Conservation (phyloP, 768 basidiomycete genomes). For the Erythrobasidium yunnanense region DNA sequence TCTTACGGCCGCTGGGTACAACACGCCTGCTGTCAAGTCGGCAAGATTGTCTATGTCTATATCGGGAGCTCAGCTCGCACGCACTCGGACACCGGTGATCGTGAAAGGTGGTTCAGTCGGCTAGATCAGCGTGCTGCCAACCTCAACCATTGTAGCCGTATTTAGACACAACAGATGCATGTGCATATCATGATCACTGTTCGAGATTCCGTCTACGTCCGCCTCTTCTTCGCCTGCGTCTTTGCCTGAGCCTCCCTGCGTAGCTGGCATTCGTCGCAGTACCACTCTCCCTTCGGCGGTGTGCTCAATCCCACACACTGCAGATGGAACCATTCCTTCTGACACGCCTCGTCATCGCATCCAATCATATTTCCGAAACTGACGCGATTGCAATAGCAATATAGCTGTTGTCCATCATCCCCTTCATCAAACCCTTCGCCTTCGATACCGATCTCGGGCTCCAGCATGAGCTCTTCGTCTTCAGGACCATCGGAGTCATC, state of each 20-base stretch:
- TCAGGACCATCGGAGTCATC: too few relatives aligned
- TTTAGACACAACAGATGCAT: too few relatives aligned
- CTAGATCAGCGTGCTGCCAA: background rate
- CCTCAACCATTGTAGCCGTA: too few relatives aligned
- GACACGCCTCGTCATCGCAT: constrained; percentile 22
- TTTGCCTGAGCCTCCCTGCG: background rate
- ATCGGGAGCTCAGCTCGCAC: background rate
- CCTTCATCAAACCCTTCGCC: background rate
- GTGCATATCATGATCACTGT: too few relatives aligned
- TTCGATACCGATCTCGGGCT: too few relatives aligned
- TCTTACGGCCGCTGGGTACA: background rate
- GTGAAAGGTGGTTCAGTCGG: background rate
- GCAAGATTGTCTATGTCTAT: background rate
- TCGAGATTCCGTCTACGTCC: background rate
- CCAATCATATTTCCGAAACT: constrained; percentile 54
- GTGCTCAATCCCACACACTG: constrained; percentile 33
- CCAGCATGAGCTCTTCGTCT: too few relatives aligned
- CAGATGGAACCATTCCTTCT: constrained; percentile 35
- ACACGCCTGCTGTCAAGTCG: constrained; percentile 8
- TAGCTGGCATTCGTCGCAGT: constrained; percentile 36
- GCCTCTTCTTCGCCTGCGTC: constrained; percentile 1
- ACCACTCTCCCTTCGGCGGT: constrained; percentile 39
- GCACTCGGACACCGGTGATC: background rate
- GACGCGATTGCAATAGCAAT: constrained; percentile 73
- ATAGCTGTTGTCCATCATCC: constrained; percentile 45